Evolutionary conservation across 108 stramenopile genomes (phyloP).

Genomic region (Aurantiochytrium sp.): DNA sequence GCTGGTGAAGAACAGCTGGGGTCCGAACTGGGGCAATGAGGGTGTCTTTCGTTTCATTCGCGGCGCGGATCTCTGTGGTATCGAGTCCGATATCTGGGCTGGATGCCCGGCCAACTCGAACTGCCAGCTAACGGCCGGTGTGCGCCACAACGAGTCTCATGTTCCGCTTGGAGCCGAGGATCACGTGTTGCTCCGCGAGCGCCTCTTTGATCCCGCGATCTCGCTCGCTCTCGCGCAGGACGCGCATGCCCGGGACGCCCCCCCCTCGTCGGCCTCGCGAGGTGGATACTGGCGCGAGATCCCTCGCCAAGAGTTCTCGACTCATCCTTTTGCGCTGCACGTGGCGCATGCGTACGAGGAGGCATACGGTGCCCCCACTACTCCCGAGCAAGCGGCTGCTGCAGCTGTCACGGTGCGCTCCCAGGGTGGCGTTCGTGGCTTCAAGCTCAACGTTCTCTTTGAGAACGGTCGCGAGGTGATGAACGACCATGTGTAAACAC

Average conservation of each 20-base stretch:
- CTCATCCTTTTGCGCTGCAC: background rate
- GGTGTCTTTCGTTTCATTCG: constrained; percentile 32
- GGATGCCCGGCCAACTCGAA: background rate
- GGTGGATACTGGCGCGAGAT: constrained; percentile 1
- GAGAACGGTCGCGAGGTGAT: background rate
- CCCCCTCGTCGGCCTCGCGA: background rate
- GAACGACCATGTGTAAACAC: background rate
- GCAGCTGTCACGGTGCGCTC: background rate
- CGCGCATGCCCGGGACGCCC: background rate
- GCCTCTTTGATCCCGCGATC: background rate
- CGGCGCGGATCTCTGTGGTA: constrained; percentile 1
- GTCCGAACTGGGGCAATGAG: constrained; percentile 26
- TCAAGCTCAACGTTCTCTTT: constrained; percentile 2
- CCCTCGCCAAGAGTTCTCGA: background rate
- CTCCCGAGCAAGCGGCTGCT: background rate
- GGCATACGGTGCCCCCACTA: background rate
- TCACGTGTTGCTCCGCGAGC: background rate
- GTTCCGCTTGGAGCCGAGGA: background rate
- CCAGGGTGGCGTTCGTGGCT: background rate
- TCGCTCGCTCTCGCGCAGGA: background rate
- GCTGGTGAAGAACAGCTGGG: constrained; percentile 45
- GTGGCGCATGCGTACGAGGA: constrained; percentile 9
- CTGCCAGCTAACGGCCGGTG: background rate
- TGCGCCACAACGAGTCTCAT: background rate
- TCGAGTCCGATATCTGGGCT: background rate